Base-by-base conservation (phyloP, 176 grass and related monocot species). In the Carex kokanica region DNA sequence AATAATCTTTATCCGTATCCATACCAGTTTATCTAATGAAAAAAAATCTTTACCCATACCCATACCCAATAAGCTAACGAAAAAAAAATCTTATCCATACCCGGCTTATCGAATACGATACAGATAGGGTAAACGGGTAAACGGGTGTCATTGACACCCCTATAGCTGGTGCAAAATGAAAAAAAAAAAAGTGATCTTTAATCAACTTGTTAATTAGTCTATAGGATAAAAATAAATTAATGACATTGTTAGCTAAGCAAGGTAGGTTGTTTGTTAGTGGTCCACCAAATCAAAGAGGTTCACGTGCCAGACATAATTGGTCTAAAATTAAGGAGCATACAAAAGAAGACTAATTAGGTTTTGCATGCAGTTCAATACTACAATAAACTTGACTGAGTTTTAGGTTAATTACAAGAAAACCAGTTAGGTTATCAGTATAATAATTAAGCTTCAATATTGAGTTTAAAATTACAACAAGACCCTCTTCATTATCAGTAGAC, bases 141-240 rank as follows among this genome's bases (percentile, higher is more conserved):
- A n/a, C n/a, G n/a, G n/a, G n/a, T n/a, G n/a, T n/a, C n/a, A n/a
- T n/a, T n/a, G n/a, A n/a, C n/a, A n/a, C n/a, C n/a, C n/a, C n/a
- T n/a, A n/a, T 58, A 16, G 3, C 17, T 10, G 32, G 64, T 69
- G 25, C 13, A 69, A 21, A 69, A 69, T 11, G 3, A 34, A 25
- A 31, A 31, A 4, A n/a, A n/a, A 36, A 36, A 17, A 29, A 31
- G 20, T 15, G 14, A 36, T 16, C 15, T 60, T 80, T 53, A 5
- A 11, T 80, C 57, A 60, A 58, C 24, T 58, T 58, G 55, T n/a
- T n/a, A n/a, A n/a, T 80, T 21, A 60, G 8, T 80, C 32, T 20
- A 80, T 36, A 40, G 77, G 77, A 80, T 43, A 27, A 60, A 69
- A 80, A 60, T 15, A 36, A 60, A 80, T 36, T 60, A 41, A 80